Conservation (phyloP, 495 filamentous ascomycete species). For the Podospora anserina region DNA sequence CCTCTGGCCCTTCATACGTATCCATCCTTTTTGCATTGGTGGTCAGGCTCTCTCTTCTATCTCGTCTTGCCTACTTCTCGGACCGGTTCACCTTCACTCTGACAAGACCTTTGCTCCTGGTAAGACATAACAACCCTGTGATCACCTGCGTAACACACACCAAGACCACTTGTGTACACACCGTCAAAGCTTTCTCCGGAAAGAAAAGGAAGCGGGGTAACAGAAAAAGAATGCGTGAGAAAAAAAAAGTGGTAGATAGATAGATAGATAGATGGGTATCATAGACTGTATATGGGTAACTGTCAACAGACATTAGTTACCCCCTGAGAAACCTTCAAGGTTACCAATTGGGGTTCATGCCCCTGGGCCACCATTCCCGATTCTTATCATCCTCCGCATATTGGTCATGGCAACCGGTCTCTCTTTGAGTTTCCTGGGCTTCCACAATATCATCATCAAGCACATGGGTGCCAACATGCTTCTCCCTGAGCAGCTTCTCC, state of each 20-base stretch:
- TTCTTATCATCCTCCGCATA: background rate
- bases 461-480: background rate
- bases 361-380: background rate
- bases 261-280: background rate
- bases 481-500: background rate
- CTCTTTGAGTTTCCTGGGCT: background rate
- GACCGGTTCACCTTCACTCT: background rate
- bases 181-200: slow-evolving; percentile 8
- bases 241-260: background rate
- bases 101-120: background rate
- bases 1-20: background rate
- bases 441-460: background rate
- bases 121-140: background rate
- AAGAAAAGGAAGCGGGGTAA: background rate
- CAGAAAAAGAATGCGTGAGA: background rate
- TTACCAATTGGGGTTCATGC: background rate
- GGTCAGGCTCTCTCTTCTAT: background rate
- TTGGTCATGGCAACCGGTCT: background rate
- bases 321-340: background rate
- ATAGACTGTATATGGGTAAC: background rate
- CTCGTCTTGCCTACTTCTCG: background rate
- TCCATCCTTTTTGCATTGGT: background rate
- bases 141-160: background rate
- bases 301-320: background rate
- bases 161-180: slow-evolving; percentile 2